These are phyloP conservation scores for Elongisporangium undulatum DNA, from an alignment of 352 stramenopile species.

Conservation along the genomic window DNA sequence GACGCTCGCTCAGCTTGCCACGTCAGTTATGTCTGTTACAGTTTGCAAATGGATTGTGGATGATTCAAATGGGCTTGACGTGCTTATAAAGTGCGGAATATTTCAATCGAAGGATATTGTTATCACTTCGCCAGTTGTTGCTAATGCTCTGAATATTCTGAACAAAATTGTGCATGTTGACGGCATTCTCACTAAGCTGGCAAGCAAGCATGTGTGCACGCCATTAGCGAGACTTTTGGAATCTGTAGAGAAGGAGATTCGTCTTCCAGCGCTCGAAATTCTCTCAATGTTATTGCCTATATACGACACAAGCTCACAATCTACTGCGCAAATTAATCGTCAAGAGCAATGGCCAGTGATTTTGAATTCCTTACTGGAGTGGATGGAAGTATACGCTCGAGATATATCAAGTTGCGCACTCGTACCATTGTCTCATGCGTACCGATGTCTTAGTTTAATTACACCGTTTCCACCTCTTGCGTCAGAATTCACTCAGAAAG, in stretches of 20 bases:
- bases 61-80: constrained; percentile 18
- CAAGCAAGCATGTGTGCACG: constrained; percentile 37
- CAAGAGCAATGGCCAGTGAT: constrained; percentile 37
- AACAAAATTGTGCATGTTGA: constrained; percentile 15
- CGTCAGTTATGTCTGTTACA: constrained; percentile 10
- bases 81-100: constrained; percentile 34
- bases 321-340: neutral
- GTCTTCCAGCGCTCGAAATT: constrained; percentile 35
- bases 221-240: constrained; percentile 36
- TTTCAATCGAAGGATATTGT: constrained; percentile 21
- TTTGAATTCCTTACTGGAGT: constrained; percentile 52
- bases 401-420: constrained; percentile 30
- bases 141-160: constrained; percentile 40
- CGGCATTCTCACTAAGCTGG: constrained; percentile 16
- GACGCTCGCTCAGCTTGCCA: constrained; percentile 38
- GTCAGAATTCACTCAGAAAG: constrained; percentile 18
- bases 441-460: constrained; percentile 35
- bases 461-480: constrained; percentile 19
- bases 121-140: constrained; percentile 23
- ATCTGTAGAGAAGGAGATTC: constrained; percentile 44
- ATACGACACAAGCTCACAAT: neutral
- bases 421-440: constrained; percentile 33
- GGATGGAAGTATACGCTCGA: constrained; percentile 64
- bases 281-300: constrained; percentile 34
- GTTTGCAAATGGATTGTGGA: constrained; percentile 30